These are phyloP conservation scores for Cicer chorassanicum DNA, from an alignment of 306 rosid genomes.

Conservation along the genomic window DNA sequence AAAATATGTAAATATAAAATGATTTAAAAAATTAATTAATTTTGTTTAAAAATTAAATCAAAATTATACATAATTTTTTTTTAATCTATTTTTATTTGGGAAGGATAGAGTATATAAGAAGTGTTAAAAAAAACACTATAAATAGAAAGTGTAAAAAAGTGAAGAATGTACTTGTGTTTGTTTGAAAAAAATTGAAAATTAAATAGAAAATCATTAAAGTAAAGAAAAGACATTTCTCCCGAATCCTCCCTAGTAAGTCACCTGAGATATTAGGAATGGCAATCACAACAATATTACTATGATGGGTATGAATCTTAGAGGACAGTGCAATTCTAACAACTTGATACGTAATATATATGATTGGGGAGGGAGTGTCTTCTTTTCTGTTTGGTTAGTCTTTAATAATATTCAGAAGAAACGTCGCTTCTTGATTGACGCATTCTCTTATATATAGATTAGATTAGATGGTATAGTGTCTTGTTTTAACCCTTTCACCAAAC, in stretches of 20 bases:
- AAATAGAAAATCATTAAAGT: background rate
- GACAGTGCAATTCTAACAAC: conserved; percentile 47
- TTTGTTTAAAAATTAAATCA: too few relatives aligned
- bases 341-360: conserved; percentile 49
- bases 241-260: conserved; percentile 16
- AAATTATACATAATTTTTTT: too few relatives aligned
- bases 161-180: conserved; percentile 39
- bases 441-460: conserved; percentile 35
- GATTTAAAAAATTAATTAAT: too few relatives aligned
- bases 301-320: conserved; percentile 47
- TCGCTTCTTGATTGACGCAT: conserved; percentile 51
- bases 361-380: conserved; percentile 45
- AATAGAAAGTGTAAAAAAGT: background rate
- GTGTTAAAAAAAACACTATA: too few relatives aligned
- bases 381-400: conserved; percentile 45
- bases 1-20: too few relatives aligned
- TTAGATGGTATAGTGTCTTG: conserved; percentile 43
- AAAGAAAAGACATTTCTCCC: conserved; percentile 33
- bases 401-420: conserved; percentile 53
- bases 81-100: too few relatives aligned
- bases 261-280: conserved; percentile 44
- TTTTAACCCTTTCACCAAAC: conserved; percentile 57
- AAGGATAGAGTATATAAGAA: too few relatives aligned
- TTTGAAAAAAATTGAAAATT: conserved; percentile 10
- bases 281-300: conserved; percentile 45